Conservation (phyloP, 1,139 yeast species). For the Zygosaccharomyces sapae region DNA sequence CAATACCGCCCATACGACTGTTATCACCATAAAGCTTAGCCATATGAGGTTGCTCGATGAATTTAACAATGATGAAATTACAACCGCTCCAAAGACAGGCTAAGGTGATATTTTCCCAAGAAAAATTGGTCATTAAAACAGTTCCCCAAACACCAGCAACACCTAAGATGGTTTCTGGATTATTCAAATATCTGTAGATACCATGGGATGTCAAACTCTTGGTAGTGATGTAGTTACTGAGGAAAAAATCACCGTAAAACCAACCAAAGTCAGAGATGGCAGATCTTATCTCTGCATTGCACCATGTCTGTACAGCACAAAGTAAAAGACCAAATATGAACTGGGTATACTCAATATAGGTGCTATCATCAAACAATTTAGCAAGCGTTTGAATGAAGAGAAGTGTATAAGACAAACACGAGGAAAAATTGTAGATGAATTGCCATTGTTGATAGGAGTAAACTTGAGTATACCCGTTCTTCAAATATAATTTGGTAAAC, state of each 20-base stretch:
- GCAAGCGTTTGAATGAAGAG: slow-evolving; percentile 35
- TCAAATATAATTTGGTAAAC: slow-evolving; percentile 64
- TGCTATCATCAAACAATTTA: slow-evolving; percentile 21
- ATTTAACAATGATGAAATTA: slow-evolving; percentile 63
- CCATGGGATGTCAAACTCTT: slow-evolving; percentile 67
- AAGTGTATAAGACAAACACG: slow-evolving; percentile 42
- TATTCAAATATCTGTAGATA: slow-evolving; percentile 76
- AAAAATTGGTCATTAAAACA: slow-evolving; percentile 54
- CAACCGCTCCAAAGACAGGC: slow-evolving; percentile 68
- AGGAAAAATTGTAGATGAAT: slow-evolving; percentile 53
- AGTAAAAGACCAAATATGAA: slow-evolving; percentile 57
- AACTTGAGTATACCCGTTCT: slow-evolving; percentile 62
- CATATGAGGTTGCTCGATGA: slow-evolving; percentile 79
- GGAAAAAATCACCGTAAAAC: slow-evolving; percentile 86
- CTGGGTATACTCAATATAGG: slow-evolving; percentile 39
- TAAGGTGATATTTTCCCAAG: slow-evolving; percentile 51
- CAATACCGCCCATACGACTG: slow-evolving; percentile 53
- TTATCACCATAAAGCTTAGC: slow-evolving; percentile 69
- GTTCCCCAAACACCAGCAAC: slow-evolving; percentile 83
- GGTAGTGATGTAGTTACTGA: slow-evolving; percentile 47
- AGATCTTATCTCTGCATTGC: slow-evolving; percentile 63
- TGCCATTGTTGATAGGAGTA: slow-evolving; percentile 79
- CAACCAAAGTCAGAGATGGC: slow-evolving; percentile 84
- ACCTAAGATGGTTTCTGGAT: slow-evolving; percentile 80
- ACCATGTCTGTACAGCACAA: slow-evolving; percentile 64